These are phyloP conservation scores for Dillenia turbinata DNA, from an alignment of 164 flowering plant genomes.

Conservation along the genomic window DNA sequence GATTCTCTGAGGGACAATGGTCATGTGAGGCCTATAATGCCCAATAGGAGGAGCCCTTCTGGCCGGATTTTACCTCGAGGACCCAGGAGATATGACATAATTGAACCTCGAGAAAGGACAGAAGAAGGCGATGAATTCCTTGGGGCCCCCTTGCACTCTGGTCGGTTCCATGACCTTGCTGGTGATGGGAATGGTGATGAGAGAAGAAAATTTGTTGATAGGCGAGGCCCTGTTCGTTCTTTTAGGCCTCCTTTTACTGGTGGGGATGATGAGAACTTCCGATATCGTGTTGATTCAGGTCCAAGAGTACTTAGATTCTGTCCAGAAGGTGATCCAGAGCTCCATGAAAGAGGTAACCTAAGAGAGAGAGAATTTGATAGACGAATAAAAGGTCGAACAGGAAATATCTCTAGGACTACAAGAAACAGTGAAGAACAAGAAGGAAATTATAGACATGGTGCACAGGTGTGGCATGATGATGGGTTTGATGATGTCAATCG, in stretches of 20 bases:
- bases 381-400: conserved; percentile 32
- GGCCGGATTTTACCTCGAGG: conserved; percentile 34
- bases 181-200: conserved; percentile 40
- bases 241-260: conserved; percentile 40
- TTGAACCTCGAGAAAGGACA: conserved; percentile 43
- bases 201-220: conserved; percentile 42
- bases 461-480: conserved; percentile 44
- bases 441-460: conserved; percentile 37
- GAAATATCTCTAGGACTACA: conserved; percentile 32
- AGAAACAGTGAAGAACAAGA: conserved; percentile 51
- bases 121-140: conserved; percentile 46
- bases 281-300: conserved; percentile 31
- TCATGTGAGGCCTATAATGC: conserved; percentile 28
- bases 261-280: conserved; percentile 32
- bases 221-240: conserved; percentile 40
- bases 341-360: conserved; percentile 33
- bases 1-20: conserved; percentile 40
- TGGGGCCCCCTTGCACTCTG: conserved; percentile 32
- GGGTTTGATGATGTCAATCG: conserved; percentile 39
- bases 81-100: conserved; percentile 34
- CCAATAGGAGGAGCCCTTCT: conserved; percentile 41
- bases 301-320: conserved; percentile 46
- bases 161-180: conserved; percentile 39
- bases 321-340: conserved; percentile 36
- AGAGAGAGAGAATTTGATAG: conserved; percentile 59